A percentile compares a stretch with the other conserved stretches of the same genome.
Evolutionary conservation across 495 filamentous ascomycete species (phyloP).

Genomic region (Talaromyces wortmannii): DNA sequence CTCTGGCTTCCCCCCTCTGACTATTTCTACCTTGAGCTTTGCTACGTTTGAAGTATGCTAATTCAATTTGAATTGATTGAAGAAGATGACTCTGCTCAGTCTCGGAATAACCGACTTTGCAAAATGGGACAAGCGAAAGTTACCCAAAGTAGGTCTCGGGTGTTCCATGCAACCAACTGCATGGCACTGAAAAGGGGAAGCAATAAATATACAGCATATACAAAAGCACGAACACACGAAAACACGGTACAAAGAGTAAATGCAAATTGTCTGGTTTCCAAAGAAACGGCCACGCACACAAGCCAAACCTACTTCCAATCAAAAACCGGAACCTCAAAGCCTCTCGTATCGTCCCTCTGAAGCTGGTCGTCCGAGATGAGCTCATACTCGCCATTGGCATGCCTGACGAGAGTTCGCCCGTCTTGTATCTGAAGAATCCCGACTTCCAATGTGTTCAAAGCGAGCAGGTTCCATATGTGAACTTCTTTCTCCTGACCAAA

Average conservation of each 20-base stretch:
- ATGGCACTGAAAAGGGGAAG: no score
- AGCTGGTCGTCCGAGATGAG: constrained; percentile 12
- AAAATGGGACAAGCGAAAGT: no score
- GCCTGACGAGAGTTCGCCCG: constrained; percentile 19
- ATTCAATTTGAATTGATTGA: no score
- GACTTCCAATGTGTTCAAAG: constrained; percentile 61
- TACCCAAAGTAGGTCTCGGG: no score
- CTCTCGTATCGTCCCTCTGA: constrained; percentile 7
- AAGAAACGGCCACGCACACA: not conserved
- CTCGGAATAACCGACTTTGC: no score
- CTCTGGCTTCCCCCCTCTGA: no score
- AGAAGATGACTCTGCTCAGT: no score
- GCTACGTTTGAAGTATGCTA: no score
- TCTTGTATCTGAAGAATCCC: constrained; percentile 49
- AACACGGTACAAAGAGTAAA: not conserved
- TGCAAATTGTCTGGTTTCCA: no score
- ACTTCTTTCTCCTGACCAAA: constrained; percentile 63
- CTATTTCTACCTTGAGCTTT: no score
- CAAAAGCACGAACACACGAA: not conserved
- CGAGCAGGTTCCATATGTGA: constrained; percentile 62
- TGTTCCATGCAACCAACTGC: no score
- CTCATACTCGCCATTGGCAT: constrained; percentile 7
- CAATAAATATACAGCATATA: no score
- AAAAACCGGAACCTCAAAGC: constrained; percentile 12
- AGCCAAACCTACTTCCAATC: constrained; percentile 1